Evolutionary conservation across 2,329 filamentous ascomycete species (phyloP), one percentile per base, ranked within the genome.

Genomic region (Xylaria sp.): DNA sequence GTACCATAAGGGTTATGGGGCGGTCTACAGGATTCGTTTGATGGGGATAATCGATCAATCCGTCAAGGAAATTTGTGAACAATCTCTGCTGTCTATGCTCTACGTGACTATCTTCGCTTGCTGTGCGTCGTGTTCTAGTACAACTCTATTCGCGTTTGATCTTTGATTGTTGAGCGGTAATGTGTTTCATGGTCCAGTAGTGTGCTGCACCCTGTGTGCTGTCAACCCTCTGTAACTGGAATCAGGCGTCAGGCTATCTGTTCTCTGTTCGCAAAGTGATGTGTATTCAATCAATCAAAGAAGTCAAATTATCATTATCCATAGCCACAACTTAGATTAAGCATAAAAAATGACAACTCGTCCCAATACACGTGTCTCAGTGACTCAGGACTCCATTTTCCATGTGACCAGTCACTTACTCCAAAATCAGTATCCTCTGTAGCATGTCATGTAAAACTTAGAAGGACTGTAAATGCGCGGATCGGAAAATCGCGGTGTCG

Each of bases 1-100:
- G 77, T 78, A 78, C 72, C 77, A 79, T 79, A 77, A 73, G 76
- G 76, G 76, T 72, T 71, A 74, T 70, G 60, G 72, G 67, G 71
- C n/a, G n/a, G 66, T 65, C 67, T 68, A 70, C 67, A 68, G 73
- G 76, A 72, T 76, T 77, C 68, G 74, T 71, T 73, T 64, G 67
- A 69, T 64, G 67, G 69, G 71, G 72, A 75, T 77, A 77, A 78
- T 77, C 72, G 68, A 72, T 70, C 56, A 49, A 76, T 76, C 75
- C 73, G 54, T 73, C 66, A 68, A 60, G 74, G 70, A 74, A 72
- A 69, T 71, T 70, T 71, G 61, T 67, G 66, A 74, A 72, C 62
- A 72, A 66, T 62, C 28, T 65, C 44, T 40, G 23, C 33, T 36
- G 11, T n/a, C 15, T 9, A 13, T 36, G 46, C 40, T 7, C 17